Conservation (phyloP, 208 protist genomes). For the Trypanosomatidae sp. region DNA sequence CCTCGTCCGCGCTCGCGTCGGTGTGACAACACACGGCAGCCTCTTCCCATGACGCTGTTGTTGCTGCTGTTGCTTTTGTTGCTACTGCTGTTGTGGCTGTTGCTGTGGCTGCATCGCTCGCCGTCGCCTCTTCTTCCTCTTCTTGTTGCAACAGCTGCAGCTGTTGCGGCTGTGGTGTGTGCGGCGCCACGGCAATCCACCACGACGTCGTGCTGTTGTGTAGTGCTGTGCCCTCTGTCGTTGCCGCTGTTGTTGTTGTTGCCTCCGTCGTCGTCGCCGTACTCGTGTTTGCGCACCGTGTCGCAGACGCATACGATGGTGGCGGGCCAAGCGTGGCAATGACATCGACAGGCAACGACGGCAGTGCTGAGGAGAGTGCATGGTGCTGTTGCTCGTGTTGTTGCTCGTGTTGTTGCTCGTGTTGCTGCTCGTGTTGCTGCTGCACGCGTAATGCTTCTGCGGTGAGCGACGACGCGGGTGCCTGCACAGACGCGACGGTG, state of each 20-base stretch:
- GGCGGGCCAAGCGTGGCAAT: no score
- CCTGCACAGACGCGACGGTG: no score
- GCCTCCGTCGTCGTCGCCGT: neutral
- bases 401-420: no score
- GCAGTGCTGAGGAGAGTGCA: no score
- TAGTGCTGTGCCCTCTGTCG: neutral
- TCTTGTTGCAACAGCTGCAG: neutral
- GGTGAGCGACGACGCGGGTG: no score
- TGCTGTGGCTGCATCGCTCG: neutral
- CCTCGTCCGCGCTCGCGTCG: neutral
- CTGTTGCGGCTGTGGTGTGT: neutral
- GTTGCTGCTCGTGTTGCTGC: no score
- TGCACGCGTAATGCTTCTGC: no score
- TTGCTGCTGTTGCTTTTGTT: neutral
- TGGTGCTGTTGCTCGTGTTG: no score
- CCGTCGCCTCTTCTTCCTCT: neutral
- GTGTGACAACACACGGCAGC: neutral
- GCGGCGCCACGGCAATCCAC: neutral
- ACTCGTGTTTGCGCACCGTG: neutral
- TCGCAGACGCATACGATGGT: no score
- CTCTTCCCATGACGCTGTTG: neutral
- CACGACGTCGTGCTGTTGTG: neutral
- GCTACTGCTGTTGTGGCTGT: neutral
- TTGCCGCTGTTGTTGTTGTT: slow-evolving; percentile 1
- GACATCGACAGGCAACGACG: no score